A percentile compares a stretch with the other conserved stretches of the same genome.
phyloP scores from a whole-genome alignment of 352 stramenopile genomes.

The Blastocystis sp. region DNA sequence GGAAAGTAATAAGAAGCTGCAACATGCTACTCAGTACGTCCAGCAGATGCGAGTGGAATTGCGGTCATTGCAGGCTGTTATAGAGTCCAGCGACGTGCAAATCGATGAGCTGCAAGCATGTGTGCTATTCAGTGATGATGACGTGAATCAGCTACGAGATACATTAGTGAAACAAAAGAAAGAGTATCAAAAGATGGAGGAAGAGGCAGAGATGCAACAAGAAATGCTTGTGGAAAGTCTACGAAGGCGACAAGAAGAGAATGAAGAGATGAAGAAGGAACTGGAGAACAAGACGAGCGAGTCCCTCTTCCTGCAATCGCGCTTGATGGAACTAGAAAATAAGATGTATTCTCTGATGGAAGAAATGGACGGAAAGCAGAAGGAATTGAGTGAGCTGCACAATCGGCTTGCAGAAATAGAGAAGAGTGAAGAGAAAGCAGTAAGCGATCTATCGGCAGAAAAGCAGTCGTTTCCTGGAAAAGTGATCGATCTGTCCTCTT shows the following conservation, averaged over 20 bases:
- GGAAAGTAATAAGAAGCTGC: background rate
- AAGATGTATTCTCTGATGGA: too few relatives aligned
- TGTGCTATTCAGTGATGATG: background rate
- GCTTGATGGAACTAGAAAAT: background rate
- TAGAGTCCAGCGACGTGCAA: background rate
- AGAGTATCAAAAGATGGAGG: background rate
- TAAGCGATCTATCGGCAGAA: background rate
- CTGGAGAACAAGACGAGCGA: background rate
- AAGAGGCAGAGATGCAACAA: background rate
- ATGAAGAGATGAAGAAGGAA: background rate
- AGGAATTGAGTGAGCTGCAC: background rate
- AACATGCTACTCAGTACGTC: background rate
- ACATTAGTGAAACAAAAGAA: background rate
- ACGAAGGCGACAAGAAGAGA: background rate
- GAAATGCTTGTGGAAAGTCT: background rate
- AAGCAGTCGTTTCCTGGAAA: background rate
- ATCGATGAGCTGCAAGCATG: conserved; percentile 2
- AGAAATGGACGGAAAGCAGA: background rate
- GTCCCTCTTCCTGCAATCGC: background rate
- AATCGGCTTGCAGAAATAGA: background rate
- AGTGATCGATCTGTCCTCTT: background rate
- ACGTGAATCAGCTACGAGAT: background rate
- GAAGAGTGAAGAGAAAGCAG: background rate
- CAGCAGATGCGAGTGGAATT: background rate
- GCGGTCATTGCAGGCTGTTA: background rate